Evolutionary conservation across 1,284 basidiomycete genomes (phyloP).

Genomic region (Stereum hirsutum): DNA sequence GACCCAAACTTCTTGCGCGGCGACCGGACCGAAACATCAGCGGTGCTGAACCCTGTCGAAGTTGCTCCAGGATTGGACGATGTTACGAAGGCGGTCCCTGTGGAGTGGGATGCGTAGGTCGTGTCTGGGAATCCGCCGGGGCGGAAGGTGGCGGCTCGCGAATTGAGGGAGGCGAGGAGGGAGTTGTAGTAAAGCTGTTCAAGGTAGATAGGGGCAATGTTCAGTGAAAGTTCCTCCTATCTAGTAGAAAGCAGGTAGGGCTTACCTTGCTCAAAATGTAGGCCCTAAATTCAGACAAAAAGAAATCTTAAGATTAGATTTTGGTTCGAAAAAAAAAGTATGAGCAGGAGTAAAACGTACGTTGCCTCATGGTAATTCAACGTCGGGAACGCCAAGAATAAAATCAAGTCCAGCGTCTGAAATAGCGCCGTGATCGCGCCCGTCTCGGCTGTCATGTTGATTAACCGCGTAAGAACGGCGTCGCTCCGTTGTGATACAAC

Average conservation of each 20-base stretch:
- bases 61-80: too few species aligned
- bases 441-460: constrained; percentile 14
- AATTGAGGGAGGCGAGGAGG: constrained; percentile 6
- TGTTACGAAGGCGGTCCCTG: too few species aligned
- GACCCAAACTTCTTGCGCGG: too few species aligned
- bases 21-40: too few species aligned
- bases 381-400: constrained; percentile 8
- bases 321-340: not conserved
- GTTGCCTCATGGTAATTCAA: constrained; percentile 11
- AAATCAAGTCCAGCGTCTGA: constrained; percentile 11
- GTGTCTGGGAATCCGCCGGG: too few species aligned
- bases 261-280: not conserved
- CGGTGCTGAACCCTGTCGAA: too few species aligned
- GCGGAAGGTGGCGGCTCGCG: too few species aligned
- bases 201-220: too few species aligned
- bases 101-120: too few species aligned
- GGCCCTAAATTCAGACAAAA: not conserved
- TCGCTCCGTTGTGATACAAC: constrained; percentile 3
- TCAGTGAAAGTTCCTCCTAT: too few species aligned
- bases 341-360: constrained; percentile 2
- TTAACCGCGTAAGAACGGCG: constrained; percentile 11
- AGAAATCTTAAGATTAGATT: not conserved
- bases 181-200: constrained; percentile 7
- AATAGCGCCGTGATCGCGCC: constrained; percentile 12
- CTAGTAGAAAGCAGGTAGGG: constrained; percentile 1